Evolutionary conservation across 75 land plant genomes (phyloP).

Genomic region (Pinus taeda): DNA sequence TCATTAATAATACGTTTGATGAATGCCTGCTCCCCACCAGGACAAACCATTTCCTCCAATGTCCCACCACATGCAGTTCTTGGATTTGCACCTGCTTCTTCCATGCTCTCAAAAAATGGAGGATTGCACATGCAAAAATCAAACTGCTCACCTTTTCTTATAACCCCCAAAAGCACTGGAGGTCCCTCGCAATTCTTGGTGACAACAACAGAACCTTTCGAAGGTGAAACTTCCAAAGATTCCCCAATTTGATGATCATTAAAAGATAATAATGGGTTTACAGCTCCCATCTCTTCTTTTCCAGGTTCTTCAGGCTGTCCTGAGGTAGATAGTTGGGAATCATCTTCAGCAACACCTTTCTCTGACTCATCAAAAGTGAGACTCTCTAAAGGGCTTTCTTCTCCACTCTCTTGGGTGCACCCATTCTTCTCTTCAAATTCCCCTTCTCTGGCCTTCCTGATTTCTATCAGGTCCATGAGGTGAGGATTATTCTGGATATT

Average conservation of each 20-base stretch:
- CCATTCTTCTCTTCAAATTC: not conserved
- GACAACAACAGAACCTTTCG: not conserved
- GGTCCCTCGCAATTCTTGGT: slow-evolving; percentile 22
- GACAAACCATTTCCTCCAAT: slow-evolving; percentile 75
- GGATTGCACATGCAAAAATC: slow-evolving; percentile 99
- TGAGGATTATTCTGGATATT: slow-evolving; percentile 78
- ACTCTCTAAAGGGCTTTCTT: not conserved
- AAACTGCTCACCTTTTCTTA: slow-evolving; percentile 67
- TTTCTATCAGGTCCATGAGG: slow-evolving; percentile 57
- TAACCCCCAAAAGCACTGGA: slow-evolving; percentile 69
- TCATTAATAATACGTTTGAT: slow-evolving; percentile 70
- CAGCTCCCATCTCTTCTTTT: not conserved
- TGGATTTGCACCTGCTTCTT: slow-evolving; percentile 82
- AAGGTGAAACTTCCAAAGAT: not conserved
- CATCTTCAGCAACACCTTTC: not conserved
- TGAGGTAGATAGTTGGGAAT: not conserved
- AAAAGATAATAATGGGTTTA: not conserved
- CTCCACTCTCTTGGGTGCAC: not conserved
- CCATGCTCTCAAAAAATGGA: slow-evolving; percentile 90
- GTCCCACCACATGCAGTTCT: slow-evolving; percentile 95
- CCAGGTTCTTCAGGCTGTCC: not conserved
- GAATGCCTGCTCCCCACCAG: slow-evolving; percentile 90
- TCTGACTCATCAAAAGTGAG: not conserved
- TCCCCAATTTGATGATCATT: not conserved
- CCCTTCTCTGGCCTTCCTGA: slow-evolving; percentile 45